Base-by-base conservation (phyloP, 192 early-diverging fungal species). In the Backusella mclennaniae region DNA sequence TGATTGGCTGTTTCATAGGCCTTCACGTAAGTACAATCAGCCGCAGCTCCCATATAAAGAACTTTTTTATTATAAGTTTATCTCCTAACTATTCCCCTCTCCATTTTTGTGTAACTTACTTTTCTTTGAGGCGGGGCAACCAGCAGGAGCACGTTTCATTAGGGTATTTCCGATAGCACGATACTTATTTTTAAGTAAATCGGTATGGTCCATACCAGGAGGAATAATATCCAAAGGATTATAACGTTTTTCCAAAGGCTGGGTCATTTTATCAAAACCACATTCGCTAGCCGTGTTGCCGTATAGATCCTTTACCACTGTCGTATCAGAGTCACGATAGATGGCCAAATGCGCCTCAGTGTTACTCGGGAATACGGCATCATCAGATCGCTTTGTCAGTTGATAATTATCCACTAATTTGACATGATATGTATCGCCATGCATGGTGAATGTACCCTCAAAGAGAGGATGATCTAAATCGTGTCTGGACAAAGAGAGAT, bases 21-120 rank as follows among this genome's bases (percentile, higher is more conserved):
- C 19, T 84, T 82, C n/a, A 89, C 86, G 63, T 93, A 94, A 1
- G 92, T 85, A 77, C 93, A 94, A 80, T 94, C 93, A 2, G 92
- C 93, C 0, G 91, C 93, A 23, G 71, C 78, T 67, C 78, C 82
- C 82, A 83, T 80, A 67, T 83, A 83, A 36, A 39, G 38, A 73
- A 35, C 26, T 63, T 42, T 63, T 63, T 29, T 63, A 21, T 23
- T 36, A 35, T 23, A 31, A 15, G 7, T 15, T 46, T 73, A 67
- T 42, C 52, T 44, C 69, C 42, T 59, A 67, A 42, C 11, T 39
- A 14, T 35, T 69, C 52, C 9, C 36, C 23, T 33, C 26, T 29
- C 38, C 56, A 72, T 44, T 59, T 33, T 71, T 52, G 23, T 63
- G 49, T n/a, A 52, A 44, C 29, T 44, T 69, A 68, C 80, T 73